Conservation (phyloP, 2,329 filamentous ascomycete genomes). For the Zasmidium citrigriseum region DNA sequence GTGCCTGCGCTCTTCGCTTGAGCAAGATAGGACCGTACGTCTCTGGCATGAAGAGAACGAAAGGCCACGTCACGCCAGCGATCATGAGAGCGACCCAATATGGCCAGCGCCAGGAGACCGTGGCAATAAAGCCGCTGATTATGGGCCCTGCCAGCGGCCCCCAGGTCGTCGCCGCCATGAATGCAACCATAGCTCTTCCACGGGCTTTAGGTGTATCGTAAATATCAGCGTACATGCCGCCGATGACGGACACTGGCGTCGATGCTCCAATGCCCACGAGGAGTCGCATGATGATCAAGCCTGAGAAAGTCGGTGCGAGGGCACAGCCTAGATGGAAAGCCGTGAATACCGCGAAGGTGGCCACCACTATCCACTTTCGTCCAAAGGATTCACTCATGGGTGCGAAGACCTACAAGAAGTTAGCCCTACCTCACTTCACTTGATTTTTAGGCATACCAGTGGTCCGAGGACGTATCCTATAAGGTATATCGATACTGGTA, state of each 20-base stretch:
- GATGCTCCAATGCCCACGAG: constrained; percentile 47
- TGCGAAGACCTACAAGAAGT: constrained; percentile 36
- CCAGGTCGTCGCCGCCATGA: constrained; percentile 66
- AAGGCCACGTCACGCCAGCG: constrained; percentile 61
- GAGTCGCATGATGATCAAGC: constrained; percentile 46
- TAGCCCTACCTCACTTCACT: not conserved
- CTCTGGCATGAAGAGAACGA: constrained; percentile 62
- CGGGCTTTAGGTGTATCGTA: constrained; percentile 58
- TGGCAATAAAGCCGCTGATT: constrained; percentile 63
- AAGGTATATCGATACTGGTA: constrained; percentile 54
- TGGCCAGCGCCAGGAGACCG: constrained; percentile 67
- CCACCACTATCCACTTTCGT: constrained; percentile 50
- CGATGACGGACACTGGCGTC: constrained; percentile 59
- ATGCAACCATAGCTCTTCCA: constrained; percentile 63
- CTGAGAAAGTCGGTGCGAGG: constrained; percentile 45
- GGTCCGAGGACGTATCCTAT: constrained; percentile 51
- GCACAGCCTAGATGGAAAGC: constrained; percentile 49
- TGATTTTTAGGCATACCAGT: constrained; percentile 26
- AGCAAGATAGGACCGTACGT: constrained; percentile 50
- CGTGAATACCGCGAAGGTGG: constrained; percentile 51
- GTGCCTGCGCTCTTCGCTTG: constrained; percentile 50
- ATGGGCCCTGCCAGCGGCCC: constrained; percentile 69
- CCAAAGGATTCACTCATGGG: constrained; percentile 49
- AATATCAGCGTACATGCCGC: constrained; percentile 66
- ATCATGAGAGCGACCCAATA: constrained; percentile 72